Percentiles rank a stretch among this genome's conserved stretches.
These are phyloP conservation scores for Ogataea pignaliae DNA, from an alignment of 805 yeast species.

Conservation along the genomic window DNA sequence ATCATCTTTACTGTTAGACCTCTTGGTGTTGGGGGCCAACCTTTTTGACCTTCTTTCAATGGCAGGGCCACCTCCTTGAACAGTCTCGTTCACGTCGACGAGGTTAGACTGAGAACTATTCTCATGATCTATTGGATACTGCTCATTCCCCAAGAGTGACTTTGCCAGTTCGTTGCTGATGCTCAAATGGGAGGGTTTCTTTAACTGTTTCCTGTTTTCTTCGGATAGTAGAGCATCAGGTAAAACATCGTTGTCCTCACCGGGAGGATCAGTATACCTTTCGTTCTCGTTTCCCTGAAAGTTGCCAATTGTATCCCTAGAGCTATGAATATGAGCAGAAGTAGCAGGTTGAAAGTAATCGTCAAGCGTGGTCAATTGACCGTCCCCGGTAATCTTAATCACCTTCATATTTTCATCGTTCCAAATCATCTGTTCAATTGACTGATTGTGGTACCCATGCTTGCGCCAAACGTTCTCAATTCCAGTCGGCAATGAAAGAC, in stretches of 20 bases:
- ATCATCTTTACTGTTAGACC: constrained; percentile 2
- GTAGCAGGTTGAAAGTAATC: constrained; percentile 19
- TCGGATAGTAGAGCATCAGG: too few species aligned
- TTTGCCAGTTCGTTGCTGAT: constrained; percentile 25
- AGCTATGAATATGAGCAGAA: too few species aligned
- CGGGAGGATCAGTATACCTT: not conserved
- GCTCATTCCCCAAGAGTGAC: constrained; percentile 21
- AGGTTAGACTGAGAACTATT: too few species aligned
- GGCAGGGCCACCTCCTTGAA: not conserved
- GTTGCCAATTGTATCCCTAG: too few species aligned
- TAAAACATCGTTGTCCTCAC: not conserved
- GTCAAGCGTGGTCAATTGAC: constrained; percentile 26
- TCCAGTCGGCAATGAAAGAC: not conserved
- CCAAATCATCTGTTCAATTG: constrained; percentile 27
- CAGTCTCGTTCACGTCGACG: constrained; percentile 3
- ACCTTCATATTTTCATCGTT: constrained; percentile 31
- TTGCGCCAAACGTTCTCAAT: constrained; percentile 2
- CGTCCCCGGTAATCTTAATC: constrained; percentile 23
- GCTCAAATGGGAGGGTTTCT: not conserved
- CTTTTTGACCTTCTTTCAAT: not conserved
- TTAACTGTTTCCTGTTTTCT: not conserved
- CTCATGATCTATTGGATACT: too few species aligned
- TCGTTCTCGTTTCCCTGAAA: not conserved
- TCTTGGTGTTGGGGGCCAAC: too few species aligned
- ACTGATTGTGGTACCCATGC: constrained; percentile 23